These are phyloP conservation scores for Solanum aculeatissimum DNA, from an alignment of 305 asterid species.

Conservation along the genomic window DNA sequence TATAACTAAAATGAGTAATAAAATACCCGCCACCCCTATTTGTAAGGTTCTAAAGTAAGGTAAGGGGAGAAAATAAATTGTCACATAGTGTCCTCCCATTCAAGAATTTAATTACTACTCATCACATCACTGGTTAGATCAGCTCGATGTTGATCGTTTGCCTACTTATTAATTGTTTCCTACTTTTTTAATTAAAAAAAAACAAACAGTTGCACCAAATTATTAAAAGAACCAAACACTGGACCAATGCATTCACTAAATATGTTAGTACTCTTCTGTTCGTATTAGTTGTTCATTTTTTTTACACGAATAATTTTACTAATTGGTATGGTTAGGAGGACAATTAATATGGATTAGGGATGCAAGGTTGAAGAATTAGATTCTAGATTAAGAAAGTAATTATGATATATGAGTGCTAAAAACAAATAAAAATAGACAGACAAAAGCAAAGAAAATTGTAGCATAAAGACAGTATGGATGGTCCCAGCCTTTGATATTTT, in stretches of 20 bases:
- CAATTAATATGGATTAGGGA: not conserved
- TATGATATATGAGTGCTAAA: not conserved
- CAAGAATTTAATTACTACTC: not conserved
- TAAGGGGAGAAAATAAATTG: not conserved
- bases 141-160: not conserved
- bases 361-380: not conserved
- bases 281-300: not conserved
- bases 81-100: not conserved
- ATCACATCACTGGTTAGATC: conserved; percentile 7
- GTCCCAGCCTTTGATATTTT: not conserved
- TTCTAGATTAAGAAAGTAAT: not conserved
- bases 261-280: not conserved
- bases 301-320: not conserved
- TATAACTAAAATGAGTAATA: too few relatives aligned
- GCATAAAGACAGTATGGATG: conserved; percentile 2
- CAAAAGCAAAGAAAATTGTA: not conserved
- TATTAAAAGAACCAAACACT: not conserved
- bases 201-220: not conserved
- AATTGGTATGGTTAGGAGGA: not conserved
- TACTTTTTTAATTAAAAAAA: not conserved
- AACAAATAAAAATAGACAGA: not conserved
- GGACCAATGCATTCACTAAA: not conserved
- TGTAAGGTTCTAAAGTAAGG: not conserved
- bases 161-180: conserved; percentile 19
- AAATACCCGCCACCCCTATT: not conserved